Conservation (phyloP, 2,329 filamentous ascomycete genomes). For the Pseudocercospora cruenta region DNA sequence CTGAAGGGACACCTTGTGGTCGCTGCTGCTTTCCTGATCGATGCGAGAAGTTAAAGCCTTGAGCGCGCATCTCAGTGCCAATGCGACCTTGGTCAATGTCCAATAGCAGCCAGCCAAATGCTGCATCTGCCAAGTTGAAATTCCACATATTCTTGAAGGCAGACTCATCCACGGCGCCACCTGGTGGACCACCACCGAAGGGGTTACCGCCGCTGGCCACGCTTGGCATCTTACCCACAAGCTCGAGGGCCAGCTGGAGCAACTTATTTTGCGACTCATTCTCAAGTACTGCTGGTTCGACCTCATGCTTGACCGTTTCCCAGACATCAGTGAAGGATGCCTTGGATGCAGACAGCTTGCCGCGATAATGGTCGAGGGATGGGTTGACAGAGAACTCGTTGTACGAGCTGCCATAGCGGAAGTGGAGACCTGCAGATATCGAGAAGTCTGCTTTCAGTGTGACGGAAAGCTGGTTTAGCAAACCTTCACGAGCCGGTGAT, state of each 20-base stretch:
- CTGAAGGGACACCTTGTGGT: conserved; percentile 44
- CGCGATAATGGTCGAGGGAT: conserved; percentile 95
- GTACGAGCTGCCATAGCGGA: conserved; percentile 98
- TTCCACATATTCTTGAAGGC: conserved; percentile 99
- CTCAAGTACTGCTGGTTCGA: conserved; percentile 89
- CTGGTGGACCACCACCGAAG: conserved; percentile 81
- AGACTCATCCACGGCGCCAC: conserved; percentile 94
- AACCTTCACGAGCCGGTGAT: conserved; percentile 92
- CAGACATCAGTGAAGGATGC: conserved; percentile 99
- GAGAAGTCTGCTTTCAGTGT: conserved; percentile 98
- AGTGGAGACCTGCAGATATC: conserved; percentile 94
- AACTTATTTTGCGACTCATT: conserved; percentile 94
- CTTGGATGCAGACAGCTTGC: conserved; percentile 96
- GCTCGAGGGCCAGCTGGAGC: conserved; percentile 83
- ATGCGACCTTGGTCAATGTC: conserved; percentile 96
- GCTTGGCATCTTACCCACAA: conserved; percentile 97
- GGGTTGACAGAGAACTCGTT: conserved; percentile 99
- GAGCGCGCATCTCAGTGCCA: conserved; percentile 96
- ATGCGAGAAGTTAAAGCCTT: conserved; percentile 99
- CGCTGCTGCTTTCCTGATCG: conserved; percentile 72
- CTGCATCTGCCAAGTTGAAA: conserved; percentile 96
- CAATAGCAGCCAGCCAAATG: conserved; percentile 92
- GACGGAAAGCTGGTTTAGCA: conserved; percentile 96
- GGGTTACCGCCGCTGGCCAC: conserved; percentile 95
- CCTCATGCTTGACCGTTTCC: conserved; percentile 96